Conservation (phyloP, 164 flowering plant genomes). For the Piper betle region DNA sequence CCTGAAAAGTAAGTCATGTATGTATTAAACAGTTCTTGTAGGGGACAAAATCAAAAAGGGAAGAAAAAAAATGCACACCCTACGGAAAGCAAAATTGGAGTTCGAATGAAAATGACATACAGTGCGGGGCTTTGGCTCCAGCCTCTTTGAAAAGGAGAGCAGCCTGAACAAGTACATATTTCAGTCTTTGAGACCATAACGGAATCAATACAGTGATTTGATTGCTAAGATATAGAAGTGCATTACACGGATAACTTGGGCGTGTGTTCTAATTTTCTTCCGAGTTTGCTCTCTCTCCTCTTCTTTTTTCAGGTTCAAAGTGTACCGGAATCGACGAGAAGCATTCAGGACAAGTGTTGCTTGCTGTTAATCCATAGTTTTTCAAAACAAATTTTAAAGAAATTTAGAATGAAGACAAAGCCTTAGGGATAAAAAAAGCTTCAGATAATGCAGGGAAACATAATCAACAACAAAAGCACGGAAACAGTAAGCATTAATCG, state of each 20-base stretch:
- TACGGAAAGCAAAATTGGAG: background rate
- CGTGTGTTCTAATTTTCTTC: conserved; percentile 80
- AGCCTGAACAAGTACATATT: conserved; percentile 41
- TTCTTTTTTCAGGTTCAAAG: conserved; percentile 81
- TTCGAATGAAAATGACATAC: conserved; percentile 16
- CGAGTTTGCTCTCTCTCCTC: conserved; percentile 57
- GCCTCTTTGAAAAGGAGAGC: conserved; percentile 76
- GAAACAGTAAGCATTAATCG: too few relatives aligned
- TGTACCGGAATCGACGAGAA: conserved; percentile 91
- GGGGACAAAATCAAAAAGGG: background rate
- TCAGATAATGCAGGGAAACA: too few relatives aligned
- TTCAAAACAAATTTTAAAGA: background rate
- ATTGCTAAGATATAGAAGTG: background rate
- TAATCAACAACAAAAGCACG: too few relatives aligned
- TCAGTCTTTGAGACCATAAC: background rate
- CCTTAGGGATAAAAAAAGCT: too few relatives aligned
- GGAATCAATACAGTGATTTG: too few relatives aligned
- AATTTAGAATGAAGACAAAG: too few relatives aligned
- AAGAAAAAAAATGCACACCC: background rate
- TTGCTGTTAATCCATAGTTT: conserved; percentile 30
- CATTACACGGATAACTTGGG: conserved; percentile 78
- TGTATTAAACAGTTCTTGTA: background rate
- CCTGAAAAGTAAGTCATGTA: background rate
- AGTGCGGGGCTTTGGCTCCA: conserved; percentile 26
- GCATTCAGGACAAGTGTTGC: conserved; percentile 98